Base-by-base conservation (phyloP, 164 flowering plant genomes). In the Umbilicus rupestris region DNA sequence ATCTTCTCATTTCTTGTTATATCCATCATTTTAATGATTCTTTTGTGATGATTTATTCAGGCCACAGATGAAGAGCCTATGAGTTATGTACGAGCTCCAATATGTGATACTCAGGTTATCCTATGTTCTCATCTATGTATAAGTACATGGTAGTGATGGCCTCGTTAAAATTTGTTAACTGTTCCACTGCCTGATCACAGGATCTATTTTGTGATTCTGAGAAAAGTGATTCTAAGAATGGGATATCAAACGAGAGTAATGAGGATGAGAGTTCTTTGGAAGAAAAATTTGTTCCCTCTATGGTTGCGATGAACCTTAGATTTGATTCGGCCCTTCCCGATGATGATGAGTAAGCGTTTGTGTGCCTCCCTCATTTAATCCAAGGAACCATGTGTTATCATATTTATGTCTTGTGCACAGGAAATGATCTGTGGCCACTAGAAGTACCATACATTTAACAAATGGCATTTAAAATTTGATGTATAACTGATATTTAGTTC, bases 21-120 rank as follows among this genome's bases (percentile, higher is more conserved):
- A 17, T 63, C 28, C 39, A 8, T 37, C 65, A 37, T 12, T 7
- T 20, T 63, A 46, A 20, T 62, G 29, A 33, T 10, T 8, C 22
- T 37, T 63, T 37, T 63, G 29, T 62, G 14, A 63, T 63, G 42
- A 39, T 39, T 35, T 17, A 63, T 63, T 68, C 83, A 89, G 93
- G 67, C 47, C 72, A 57, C 60, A 35, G 71, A 63, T 59, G 78
- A 75, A 69, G 76, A 73, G 59, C 65, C 74, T 57, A 73, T 65
- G 55, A 66, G 66, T 66, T 66, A 73, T 59, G 82, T 81, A 69
- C 87, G 83, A 63, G 73, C 83, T 63, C 86, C 89, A 55, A 66
- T 80, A 62, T 68, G 79, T 77, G 89, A 84, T 68, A 82, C 88
- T 62, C 82, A 87, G 97, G 97, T 90, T 52, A 39, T 57, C 19